Conservation (phyloP, 371 early-diverging fungal genomes). For the Enteropsectra breve region DNA sequence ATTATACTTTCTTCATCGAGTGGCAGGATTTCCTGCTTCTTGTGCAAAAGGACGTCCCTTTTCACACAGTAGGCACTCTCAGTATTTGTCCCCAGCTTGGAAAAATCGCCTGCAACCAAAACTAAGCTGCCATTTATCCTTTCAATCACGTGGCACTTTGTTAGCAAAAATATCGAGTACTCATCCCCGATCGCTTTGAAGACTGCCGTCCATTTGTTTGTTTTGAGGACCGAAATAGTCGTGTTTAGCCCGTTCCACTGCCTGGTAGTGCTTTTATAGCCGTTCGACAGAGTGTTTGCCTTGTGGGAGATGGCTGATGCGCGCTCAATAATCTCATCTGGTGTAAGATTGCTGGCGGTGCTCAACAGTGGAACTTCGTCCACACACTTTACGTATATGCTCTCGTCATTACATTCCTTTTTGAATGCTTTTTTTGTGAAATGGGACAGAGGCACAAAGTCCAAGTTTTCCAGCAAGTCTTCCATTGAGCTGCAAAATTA, state of each 20-base stretch:
- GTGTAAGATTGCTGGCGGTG: not conserved
- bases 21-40: not conserved
- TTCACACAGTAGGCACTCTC: not conserved
- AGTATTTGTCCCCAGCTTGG: not conserved
- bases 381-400: not conserved
- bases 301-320: not conserved
- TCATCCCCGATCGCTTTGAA: constrained; percentile 42
- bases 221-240: constrained; percentile 31
- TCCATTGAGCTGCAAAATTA: too few relatives aligned
- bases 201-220: constrained; percentile 25
- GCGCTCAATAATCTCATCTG: not conserved
- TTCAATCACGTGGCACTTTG: constrained; percentile 35
- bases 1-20: not conserved
- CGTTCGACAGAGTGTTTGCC: not conserved
- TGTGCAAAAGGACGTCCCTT: constrained; percentile 34
- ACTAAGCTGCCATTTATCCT: constrained; percentile 6
- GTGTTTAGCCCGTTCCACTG: constrained; percentile 16
- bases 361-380: not conserved
- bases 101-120: constrained; percentile 36
- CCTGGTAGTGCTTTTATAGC: not conserved
- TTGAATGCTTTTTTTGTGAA: not conserved
- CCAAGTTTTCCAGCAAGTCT: not conserved
- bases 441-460: not conserved
- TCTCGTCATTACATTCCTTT: not conserved
- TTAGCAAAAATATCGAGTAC: constrained; percentile 37